Evolutionary conservation across 768 basidiomycete species (phyloP).

Genomic region (Gelatoporia subvermispora): DNA sequence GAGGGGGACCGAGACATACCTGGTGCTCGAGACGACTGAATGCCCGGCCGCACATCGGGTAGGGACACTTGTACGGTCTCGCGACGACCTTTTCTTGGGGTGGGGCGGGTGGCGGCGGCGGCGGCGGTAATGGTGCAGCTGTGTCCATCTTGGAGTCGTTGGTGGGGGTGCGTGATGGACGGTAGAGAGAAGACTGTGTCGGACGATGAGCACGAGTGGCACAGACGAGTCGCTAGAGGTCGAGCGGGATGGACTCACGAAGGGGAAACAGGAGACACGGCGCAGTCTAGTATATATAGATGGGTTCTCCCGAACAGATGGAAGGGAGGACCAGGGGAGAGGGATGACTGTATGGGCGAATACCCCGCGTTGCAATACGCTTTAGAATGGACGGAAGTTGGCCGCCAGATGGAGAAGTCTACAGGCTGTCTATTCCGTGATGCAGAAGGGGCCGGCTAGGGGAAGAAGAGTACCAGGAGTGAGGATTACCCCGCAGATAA

Average conservation of each 20-base stretch:
- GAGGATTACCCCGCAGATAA: not conserved
- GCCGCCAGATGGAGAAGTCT: not conserved
- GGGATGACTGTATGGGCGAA: not conserved
- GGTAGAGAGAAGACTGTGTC: constrained; percentile 4
- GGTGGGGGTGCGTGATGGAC: constrained; percentile 8
- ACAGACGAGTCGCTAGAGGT: not conserved
- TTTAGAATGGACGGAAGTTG: not conserved
- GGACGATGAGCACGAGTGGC: constrained; percentile 8
- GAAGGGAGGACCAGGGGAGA: not conserved
- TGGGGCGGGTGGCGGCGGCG: constrained; percentile 16
- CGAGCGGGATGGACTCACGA: not conserved
- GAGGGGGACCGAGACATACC: constrained; percentile 39
- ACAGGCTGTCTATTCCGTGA: not conserved
- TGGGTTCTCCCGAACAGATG: not conserved
- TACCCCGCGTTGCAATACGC: not conserved
- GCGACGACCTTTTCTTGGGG: constrained; percentile 38
- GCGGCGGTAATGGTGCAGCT: constrained; percentile 10
- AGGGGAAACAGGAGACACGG: not conserved
- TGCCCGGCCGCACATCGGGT: constrained; percentile 84
- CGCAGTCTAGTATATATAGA: not conserved
- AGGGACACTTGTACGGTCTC: constrained; percentile 96
- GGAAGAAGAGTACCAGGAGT: not conserved
- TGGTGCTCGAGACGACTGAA: constrained; percentile 97
- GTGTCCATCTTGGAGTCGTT: constrained; percentile 10
- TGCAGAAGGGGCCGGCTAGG: too few relatives aligned